A percentile compares a stretch with the other conserved stretches of the same genome.
Evolutionary conservation across 1,284 basidiomycete species (phyloP).

Genomic region (Malassezia furfur): DNA sequence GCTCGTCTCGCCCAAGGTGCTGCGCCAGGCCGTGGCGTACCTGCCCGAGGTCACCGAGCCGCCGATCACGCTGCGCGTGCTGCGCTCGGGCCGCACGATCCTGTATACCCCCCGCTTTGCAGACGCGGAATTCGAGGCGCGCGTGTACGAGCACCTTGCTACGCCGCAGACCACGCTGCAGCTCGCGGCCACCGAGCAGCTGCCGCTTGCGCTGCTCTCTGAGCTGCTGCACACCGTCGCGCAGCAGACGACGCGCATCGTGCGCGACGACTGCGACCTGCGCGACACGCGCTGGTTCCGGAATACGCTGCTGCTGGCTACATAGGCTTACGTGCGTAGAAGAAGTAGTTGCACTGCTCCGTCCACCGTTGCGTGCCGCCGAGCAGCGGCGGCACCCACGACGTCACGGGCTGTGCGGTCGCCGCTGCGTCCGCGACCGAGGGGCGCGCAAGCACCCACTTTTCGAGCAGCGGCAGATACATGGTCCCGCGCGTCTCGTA

Average conservation of each 20-base stretch:
- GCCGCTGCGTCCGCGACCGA: conserved; percentile 16
- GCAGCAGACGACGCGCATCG: conserved; percentile 21
- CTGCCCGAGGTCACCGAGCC: conserved; percentile 63
- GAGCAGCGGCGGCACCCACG: conserved; percentile 6
- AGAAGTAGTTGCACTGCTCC: conserved; percentile 44
- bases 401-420: not conserved
- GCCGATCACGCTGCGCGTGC: conserved; percentile 60
- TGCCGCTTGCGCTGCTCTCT: conserved; percentile 28
- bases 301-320: conserved; percentile 16
- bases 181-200: conserved; percentile 28
- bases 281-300: conserved; percentile 33
- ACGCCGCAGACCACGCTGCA: conserved; percentile 27
- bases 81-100: conserved; percentile 66
- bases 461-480: conserved; percentile 32
- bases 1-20: conserved; percentile 74
- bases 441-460: conserved; percentile 26
- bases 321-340: conserved; percentile 41
- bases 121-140: conserved; percentile 26
- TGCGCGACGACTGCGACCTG: conserved; percentile 36
- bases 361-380: conserved; percentile 15
- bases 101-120: conserved; percentile 64
- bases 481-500: conserved; percentile 37
- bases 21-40: conserved; percentile 63
- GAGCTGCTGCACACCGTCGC: conserved; percentile 39
- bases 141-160: conserved; percentile 23